Conservation (phyloP, 352 stramenopile species). For the Nothophytophthora sp. region DNA sequence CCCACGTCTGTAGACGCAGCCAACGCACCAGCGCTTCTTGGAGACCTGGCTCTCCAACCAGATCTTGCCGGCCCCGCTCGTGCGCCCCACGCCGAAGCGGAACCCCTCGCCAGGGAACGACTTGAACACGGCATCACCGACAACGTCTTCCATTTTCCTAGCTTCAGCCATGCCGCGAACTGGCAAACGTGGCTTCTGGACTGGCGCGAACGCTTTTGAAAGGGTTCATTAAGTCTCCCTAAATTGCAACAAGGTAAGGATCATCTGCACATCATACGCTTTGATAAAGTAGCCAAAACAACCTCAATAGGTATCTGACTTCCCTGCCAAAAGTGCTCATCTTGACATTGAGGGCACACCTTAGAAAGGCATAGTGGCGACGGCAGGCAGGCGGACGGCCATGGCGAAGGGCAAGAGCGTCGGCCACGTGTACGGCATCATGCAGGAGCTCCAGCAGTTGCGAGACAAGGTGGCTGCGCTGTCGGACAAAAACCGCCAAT, state of each 20-base stretch:
- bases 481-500: conserved; percentile 56
- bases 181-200: no score
- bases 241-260: no score
- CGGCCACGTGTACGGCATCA: conserved; percentile 55
- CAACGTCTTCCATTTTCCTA: conserved; percentile 21
- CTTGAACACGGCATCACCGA: conserved; percentile 13
- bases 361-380: not conserved
- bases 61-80: conserved; percentile 2
- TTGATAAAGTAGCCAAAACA: no score
- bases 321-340: no score
- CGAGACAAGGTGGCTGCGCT: conserved; percentile 42
- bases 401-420: conserved; percentile 40
- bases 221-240: no score
- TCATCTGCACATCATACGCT: no score
- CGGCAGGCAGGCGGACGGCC: not conserved
- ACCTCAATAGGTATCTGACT: no score
- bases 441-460: conserved; percentile 64
- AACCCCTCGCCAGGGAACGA: conserved; percentile 23
- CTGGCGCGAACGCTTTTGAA: no score
- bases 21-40: conserved; percentile 19
- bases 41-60: conserved; percentile 20
- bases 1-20: not conserved
- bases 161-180: not conserved
- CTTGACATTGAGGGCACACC: no score
- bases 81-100: conserved; percentile 14